Base-by-base conservation (phyloP, 2,329 filamentous ascomycete species). In the Orbilia brochopaga region DNA sequence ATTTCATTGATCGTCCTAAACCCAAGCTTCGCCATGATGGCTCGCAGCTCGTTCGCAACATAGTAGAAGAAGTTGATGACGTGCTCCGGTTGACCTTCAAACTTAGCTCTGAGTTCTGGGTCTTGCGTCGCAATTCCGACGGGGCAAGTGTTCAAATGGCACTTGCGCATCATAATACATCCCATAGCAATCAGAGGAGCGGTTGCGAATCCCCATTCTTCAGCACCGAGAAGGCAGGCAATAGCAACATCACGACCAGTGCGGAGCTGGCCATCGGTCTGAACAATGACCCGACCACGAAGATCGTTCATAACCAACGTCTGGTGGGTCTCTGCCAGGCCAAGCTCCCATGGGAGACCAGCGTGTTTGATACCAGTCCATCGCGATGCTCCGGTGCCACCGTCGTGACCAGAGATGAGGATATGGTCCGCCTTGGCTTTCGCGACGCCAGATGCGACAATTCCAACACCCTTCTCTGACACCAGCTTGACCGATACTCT, bases 41-140 rank as follows among this genome's bases (percentile, higher is more conserved):
- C 91, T 78, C 93, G 89, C 67, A 97, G 86, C 82, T 97, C 93
- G 78, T 97, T 97, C 76, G 93, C 90, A 58, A 97, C 85, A 78
- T 97, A 97, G 83, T 97, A 97, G 83, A 96, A 96, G 84, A 97
- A 97, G 85, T 97, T 97, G 81, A 97, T 97, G 66, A 96, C 92
- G 77, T 97, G 91, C 82, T 97, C 93, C 10, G 93, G 92, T 0
- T 91, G 92, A 73, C 93, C 93, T 76, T 88, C 84, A 81, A 97
- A 97, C 82, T 97, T 97, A 84, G 92, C 90, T 72, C 93, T 87
- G 1, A 97, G 85, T 79, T 93, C 90, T n/a, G 92, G 92, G 77
- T 97, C 92, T 79, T 97, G 93, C 0, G 92, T 96, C 2, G 93
- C 93, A 72, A 97, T 96, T 80, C 93, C 93, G 10, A 97, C 92